Base-by-base conservation (phyloP, 306 rosid species). In the Gillenia trifoliata region DNA sequence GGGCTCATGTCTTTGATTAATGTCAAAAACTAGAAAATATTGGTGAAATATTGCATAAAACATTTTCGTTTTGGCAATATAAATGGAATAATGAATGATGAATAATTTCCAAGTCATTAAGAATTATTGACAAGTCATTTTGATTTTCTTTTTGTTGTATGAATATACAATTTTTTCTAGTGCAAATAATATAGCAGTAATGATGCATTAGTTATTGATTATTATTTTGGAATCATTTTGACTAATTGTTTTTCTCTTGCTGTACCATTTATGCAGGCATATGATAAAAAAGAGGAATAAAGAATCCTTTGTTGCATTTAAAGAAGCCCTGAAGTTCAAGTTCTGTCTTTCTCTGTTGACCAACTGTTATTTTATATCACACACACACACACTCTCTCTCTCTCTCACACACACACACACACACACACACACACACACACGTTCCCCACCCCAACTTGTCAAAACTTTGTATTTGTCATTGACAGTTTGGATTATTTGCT, bases 271-370 rank as follows among this genome's bases (percentile, higher is more conserved):
- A 54, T 83, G 90, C 92, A 94, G 98, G 88, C 98, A 89, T 88
- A 84, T 87, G 91, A 87, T 94, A 79, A 91, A 85, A 83, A 90
- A 90, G 82, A 91, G 78, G 90, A 94, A 83, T 82, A 91, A 90
- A 80, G 98, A 91, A 83, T 84, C 97, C 45, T 89, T 90, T 75
- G 85, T 94, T 72, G 97, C 98, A 23, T 94, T 91, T 76, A 90
- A 85, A 87, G 98, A 94, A 85, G 96, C 97, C 69, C 81, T 93
- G 79, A 91, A 93, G 80, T 89, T 87, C 90, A 91, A 93, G 97
- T 93, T 82, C 66, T 23, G 84, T 88, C 75, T 80, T 70, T 77
- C 69, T 61, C 52, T 67, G 68, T 54, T 77, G 33, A 60, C 52
- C 19, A 43, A 49, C 62, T 61, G 23, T 10, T 15, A 31, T 47